Base-by-base conservation (phyloP, 176 grass and related monocot genomes). In the Oryza glumipatula region DNA sequence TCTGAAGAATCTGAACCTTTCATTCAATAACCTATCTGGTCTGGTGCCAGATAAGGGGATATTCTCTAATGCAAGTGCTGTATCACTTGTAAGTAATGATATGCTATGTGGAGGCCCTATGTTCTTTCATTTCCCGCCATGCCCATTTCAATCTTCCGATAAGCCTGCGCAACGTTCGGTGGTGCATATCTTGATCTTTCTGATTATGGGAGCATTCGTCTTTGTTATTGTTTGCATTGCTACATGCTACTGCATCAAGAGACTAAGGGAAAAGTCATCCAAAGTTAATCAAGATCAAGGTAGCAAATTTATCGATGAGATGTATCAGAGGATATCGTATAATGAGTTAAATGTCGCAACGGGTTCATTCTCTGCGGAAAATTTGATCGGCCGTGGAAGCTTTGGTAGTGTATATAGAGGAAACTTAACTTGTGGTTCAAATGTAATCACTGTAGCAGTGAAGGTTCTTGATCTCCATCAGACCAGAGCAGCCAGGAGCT, bases 21-120 rank as follows among this genome's bases (percentile, higher is more conserved):
- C 74, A 61, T 38, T 21, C 33, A 76, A 76, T 21, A 21, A 61
- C 30, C 33, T 76, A 39, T 76, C 10, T 41, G 74, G 51, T 39
- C 19, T 1, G 9, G 52, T 76, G 32, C 74, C 33, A 76, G 5
- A 36, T 39, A 61, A 23, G 32, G 74, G 52, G 0, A 61, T 76
- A 11, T 76, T 61, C 19, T 21, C 51, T 61, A 76, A 61, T 56
- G 30, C 51, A 49, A 89, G 67, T 32, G 36, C 56, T 58, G 23
- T 89, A 43, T 78, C 67, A 32, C 7, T 89, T 3, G 22, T 15
- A 56, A 68, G 76, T 52, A 89, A 76, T 17, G 35, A 16, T 43
- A 47, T 23, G 47, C 68, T 89, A 48, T 89, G 86, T 84, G 86
- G 86, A 39, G 86, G 72, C 35, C 41, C 28, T 61, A 9, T 56